Conservation (phyloP, 306 rosid species). For the Abrus pulchellus region DNA sequence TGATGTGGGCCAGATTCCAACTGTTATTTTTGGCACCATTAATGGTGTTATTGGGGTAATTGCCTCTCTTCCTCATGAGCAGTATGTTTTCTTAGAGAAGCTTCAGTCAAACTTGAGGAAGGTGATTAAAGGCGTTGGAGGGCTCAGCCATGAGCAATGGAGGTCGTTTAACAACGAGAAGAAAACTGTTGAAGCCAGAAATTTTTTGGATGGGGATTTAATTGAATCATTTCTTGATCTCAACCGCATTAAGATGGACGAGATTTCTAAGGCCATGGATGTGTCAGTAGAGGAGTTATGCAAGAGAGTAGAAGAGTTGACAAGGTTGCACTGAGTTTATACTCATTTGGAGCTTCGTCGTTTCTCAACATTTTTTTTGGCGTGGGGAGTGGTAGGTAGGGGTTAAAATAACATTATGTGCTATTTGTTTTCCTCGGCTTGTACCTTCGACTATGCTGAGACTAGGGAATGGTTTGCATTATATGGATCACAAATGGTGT, state of each 20-base stretch:
- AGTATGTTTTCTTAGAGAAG: slow-evolving; percentile 83
- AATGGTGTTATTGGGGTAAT: slow-evolving; percentile 97
- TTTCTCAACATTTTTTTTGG: slow-evolving; percentile 27
- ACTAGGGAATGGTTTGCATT: slow-evolving; percentile 40
- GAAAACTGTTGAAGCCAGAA: slow-evolving; percentile 84
- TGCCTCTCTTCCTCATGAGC: slow-evolving; percentile 95
- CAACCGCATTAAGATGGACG: slow-evolving; percentile 87
- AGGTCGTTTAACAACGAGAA: slow-evolving; percentile 94
- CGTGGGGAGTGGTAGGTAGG: neutral
- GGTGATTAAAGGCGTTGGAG: slow-evolving; percentile 97
- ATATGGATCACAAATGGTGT: slow-evolving; percentile 39
- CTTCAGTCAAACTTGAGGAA: slow-evolving; percentile 92
- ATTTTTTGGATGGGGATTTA: slow-evolving; percentile 94
- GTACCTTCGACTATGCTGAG: slow-evolving; percentile 7
- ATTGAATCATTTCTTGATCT: slow-evolving; percentile 97
- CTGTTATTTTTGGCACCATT: slow-evolving; percentile 90
- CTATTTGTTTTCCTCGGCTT: slow-evolving; percentile 7
- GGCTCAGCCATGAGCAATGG: slow-evolving; percentile 98
- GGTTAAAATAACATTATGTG: slow-evolving; percentile 4
- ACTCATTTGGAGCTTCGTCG: slow-evolving; percentile 16
- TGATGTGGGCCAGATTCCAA: slow-evolving; percentile 95
- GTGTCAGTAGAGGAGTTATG: slow-evolving; percentile 94
- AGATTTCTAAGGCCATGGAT: slow-evolving; percentile 74
- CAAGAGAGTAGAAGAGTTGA: slow-evolving; percentile 94
- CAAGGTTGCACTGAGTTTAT: slow-evolving; percentile 82